Evolutionary conservation across 2,329 filamentous ascomycete genomes (phyloP), one percentile per base, ranked within the genome.

Genomic region (Didymella arachidicola): DNA sequence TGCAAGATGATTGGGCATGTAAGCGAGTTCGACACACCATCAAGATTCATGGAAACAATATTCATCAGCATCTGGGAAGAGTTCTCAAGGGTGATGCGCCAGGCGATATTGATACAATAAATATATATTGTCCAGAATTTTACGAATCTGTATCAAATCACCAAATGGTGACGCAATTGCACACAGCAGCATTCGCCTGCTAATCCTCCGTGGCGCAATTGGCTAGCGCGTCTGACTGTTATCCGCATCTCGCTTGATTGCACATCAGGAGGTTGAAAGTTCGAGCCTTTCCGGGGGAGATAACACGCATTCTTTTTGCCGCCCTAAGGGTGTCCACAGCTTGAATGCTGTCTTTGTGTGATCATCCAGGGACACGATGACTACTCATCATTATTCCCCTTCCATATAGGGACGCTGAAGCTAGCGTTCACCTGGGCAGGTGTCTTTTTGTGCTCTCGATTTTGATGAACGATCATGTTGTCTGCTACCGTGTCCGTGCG

Each of bases 221-320:
- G 83, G 83, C 81, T 85, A 85, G 83, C 82, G 83, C 83, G 83
- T 85, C 80, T 81, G 83, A 84, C 83, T 85, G 83, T 85, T 85
- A 84, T 57, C 59, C 53, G 52, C 52, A 57, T 48, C 39, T 42
- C 29, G 32, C 58, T 60, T 60, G 52, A 57, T 63, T 48, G 61
- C 57, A 60, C 56, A 71, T 72, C 70, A 66, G 65, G 69, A 71
- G 69, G 70, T 70, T 72, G 65, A 62, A 71, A 69, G 68, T 72
- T 72, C 70, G 66, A 72, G 68, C 70, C 70, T 69, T 69, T 60
- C 65, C 70, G 70, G 70, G 69, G 70, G 68, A 71, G 70, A 42
- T 45, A 42, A 42, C 39, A 26, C 7, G 19, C 18, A 42, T 49
- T 45, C 42, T 60, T 69, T 60, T 65, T 65, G 49, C 22, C 1